These are phyloP conservation scores for Pseudopithomyces chartarum DNA, from an alignment of 2,329 filamentous ascomycete species.

Conservation along the genomic window DNA sequence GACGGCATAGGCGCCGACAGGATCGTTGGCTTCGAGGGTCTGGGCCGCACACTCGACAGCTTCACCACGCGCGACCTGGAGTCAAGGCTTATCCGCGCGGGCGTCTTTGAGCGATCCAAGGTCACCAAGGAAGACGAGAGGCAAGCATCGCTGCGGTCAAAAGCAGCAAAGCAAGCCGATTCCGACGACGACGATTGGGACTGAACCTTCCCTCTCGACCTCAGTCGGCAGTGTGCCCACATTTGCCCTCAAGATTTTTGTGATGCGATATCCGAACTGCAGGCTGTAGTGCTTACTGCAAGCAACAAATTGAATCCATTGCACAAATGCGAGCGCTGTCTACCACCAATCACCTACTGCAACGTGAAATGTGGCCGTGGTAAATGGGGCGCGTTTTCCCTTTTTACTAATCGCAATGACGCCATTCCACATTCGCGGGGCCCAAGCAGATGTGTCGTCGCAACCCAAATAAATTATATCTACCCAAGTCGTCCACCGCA, in stretches of 20 bases:
- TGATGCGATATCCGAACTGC: neutral
- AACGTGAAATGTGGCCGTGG: neutral
- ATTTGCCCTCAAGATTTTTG: too few species aligned
- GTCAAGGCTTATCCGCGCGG: constrained; percentile 54
- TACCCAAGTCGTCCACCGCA: constrained; percentile 13
- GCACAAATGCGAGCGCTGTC: neutral
- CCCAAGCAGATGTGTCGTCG: constrained; percentile 29
- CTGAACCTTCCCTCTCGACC: constrained; percentile 36
- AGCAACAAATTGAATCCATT: neutral
- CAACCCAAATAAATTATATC: constrained; percentile 20
- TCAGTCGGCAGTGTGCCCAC: too few species aligned
- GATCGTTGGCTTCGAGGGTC: constrained; percentile 64
- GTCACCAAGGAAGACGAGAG: constrained; percentile 52
- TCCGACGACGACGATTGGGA: constrained; percentile 60
- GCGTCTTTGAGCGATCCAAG: constrained; percentile 59
- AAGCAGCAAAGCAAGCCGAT: constrained; percentile 38
- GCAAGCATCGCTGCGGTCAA: constrained; percentile 33
- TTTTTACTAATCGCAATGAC: constrained; percentile 33
- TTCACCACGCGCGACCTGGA: constrained; percentile 62
- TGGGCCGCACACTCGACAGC: constrained; percentile 58
- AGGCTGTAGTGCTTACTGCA: neutral
- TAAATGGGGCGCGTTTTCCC: neutral
- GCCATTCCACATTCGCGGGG: constrained; percentile 33
- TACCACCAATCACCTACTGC: neutral
- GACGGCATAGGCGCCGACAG: constrained; percentile 61